Evolutionary conservation across 208 protist species (phyloP), one percentile per base, ranked within the genome.

Genomic region (Crithidia acanthocephali): DNA sequence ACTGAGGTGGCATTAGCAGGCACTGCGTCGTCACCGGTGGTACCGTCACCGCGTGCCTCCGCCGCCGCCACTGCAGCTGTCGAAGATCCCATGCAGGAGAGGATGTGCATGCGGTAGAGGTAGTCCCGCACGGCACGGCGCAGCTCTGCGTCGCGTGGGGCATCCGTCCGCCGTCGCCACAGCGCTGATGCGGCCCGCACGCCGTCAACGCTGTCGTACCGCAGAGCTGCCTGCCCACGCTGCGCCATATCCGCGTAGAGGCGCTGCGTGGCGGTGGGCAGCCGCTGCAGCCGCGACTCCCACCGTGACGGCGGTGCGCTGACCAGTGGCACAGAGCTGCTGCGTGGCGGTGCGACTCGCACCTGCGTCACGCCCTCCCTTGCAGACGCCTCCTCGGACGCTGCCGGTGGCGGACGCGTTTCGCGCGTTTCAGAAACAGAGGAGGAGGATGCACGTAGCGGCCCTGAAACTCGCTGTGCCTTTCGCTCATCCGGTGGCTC

Each of bases 81-180:
- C 35, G 5, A 1, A 1, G 57, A 2, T 35, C 85, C 77, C 40
- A 68, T 23, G n/a, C 50, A 48, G 40, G 72, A 66, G 13, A 92
- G 56, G 51, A 94, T 87, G 69, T 90, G 83, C 73, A 92, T 82
- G 40, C 89, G 80, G 22, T 87, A 71, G 25, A 94, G 78, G 63
- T 84, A 88, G 66, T 94, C 89, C 20, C 89, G 83, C 51, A 92
- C 79, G 11, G 80, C 80, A 3, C 68, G 51, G 42, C 83, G 76
- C 62, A 75, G 52, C 51, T 79, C 71, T 5, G 66, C 57, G 30
- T 85, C 79, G n/a, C 70, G 62, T 56, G 70, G 55, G 16, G 16
- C 22, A 7, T 22, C 22, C 27, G 55, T 20, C 47, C 67, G 74
- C 4, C 72, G 72, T 13, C 58, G 72, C 72, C 65, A 78, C 45